These are phyloP conservation scores for Kwoniella heveanensis DNA, from an alignment of 768 basidiomycete genomes.

Conservation along the genomic window DNA sequence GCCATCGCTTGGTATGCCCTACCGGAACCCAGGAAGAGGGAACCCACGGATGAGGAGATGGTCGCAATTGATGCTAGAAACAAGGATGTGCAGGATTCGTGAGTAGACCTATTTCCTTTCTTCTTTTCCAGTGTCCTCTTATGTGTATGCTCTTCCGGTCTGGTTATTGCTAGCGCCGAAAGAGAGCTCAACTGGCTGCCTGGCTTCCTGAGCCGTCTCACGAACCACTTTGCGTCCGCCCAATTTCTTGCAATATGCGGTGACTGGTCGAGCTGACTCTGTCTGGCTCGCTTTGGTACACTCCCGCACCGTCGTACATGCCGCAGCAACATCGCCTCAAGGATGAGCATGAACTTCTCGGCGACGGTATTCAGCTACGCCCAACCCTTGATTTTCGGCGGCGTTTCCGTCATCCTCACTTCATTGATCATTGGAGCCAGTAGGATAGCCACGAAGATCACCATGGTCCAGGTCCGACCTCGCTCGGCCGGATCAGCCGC, in stretches of 20 bases:
- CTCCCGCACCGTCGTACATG: no score
- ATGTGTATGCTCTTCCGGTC: no score
- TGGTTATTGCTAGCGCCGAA: no score
- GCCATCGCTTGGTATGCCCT: constrained; percentile 9
- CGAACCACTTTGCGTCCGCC: no score
- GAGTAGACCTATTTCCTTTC: constrained; percentile 4
- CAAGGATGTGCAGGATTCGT: constrained; percentile 9
- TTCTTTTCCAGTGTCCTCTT: no score
- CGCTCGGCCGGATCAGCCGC: neutral
- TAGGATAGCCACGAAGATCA: constrained; percentile 23
- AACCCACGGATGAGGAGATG: constrained; percentile 17
- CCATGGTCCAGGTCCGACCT: constrained; percentile 20
- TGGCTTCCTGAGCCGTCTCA: no score
- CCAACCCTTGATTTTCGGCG: constrained; percentile 14
- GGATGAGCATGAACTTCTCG: constrained; percentile 11
- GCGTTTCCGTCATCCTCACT: constrained; percentile 8
- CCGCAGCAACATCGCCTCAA: constrained; percentile 12
- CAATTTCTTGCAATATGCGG: no score
- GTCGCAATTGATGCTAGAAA: constrained; percentile 1
- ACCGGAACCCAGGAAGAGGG: constrained; percentile 11
- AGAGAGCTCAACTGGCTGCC: no score
- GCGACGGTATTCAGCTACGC: constrained; percentile 10
- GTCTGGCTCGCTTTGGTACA: no score
- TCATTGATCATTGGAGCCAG: constrained; percentile 10
- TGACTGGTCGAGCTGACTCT: no score